Base-by-base conservation (phyloP, 805 yeast species). In the Lachancea fermentati region DNA sequence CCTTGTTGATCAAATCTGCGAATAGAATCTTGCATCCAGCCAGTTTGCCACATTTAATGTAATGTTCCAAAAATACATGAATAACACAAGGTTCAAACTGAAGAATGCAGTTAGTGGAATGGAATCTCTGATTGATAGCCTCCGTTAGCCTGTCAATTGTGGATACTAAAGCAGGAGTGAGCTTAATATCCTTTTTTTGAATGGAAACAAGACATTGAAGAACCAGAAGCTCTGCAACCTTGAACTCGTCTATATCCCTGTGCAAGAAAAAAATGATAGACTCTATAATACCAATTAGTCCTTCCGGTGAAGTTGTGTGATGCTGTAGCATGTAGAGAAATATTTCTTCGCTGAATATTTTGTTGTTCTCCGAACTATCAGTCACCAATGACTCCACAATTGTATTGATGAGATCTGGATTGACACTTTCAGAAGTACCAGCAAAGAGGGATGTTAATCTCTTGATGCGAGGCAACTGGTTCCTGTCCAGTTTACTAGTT, bases 261-360 rank as follows among this genome's bases (percentile, higher is more conserved):
- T 37, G 39, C 24, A 57, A 30, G 32, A 52, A 55, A 7, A 37
- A 29, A 11, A 32, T 36, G 3, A 56, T 46, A 1, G 60, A 50
- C 4, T 49, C 41, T 4, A 49, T 40, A 8, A 52, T 36, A 5
- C 50, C 35, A 6, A 34, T 24, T 2, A 53, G 36, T 19, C 48
- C 42, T 11, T 36, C 37, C 4, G 24, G 25, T 11, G 54, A 42
- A 16, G 43, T 44, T 17, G 47, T 45, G 34, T 48, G 45, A 24
- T 48, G 50, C 15, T 57, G 59, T 34, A 57, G 42, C 15, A 56
- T 19, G 37, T 46, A 57, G 30, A 48, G 43, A 32, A 51, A 58
- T 8, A 53, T 64, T 55, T 51, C 81, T 56, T 14, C 62, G 3
- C 50, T 33, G 22, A 49, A 81, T 4, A 55, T 19, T 15, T 26